Evolutionary conservation across 2,329 filamentous ascomycete species (phyloP).

Genomic region (Pseudocercospora pini-densiflorae): DNA sequence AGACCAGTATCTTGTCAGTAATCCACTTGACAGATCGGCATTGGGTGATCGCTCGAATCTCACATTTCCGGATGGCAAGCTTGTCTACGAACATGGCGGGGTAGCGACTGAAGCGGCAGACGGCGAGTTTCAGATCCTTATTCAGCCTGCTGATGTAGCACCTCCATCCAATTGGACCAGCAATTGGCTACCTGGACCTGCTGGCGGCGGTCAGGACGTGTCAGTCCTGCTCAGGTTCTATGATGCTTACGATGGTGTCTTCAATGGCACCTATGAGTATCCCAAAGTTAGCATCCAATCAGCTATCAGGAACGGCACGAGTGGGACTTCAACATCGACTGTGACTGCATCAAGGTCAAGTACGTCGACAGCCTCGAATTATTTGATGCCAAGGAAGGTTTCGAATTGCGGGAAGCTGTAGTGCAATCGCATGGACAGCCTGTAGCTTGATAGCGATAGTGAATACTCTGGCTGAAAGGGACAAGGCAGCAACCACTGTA

Average conservation of each 20-base stretch:
- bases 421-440: too few species aligned
- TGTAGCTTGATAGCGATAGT: too few species aligned
- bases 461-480: too few species aligned
- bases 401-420: too few species aligned
- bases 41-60: conserved; percentile 31
- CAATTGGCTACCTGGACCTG: conserved; percentile 28
- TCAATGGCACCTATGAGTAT: conserved; percentile 22
- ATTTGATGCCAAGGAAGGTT: too few species aligned
- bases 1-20: conserved; percentile 26
- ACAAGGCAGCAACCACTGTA: too few species aligned
- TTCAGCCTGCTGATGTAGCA: conserved; percentile 23
- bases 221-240: conserved; percentile 19
- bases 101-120: not conserved
- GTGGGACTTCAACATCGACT: not conserved
- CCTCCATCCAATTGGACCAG: conserved; percentile 30
- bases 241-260: conserved; percentile 14
- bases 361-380: too few species aligned
- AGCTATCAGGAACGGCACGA: conserved; percentile 7
- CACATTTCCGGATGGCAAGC: conserved; percentile 21
- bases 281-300: conserved; percentile 16
- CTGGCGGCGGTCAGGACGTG: conserved; percentile 15
- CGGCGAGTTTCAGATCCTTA: conserved; percentile 22
- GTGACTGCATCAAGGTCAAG: too few species aligned
- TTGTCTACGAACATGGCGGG: conserved; percentile 20
- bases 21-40: conserved; percentile 20